phyloP scores from a whole-genome alignment of 2,329 filamentous ascomycete species.

The Apiospora koreana region DNA sequence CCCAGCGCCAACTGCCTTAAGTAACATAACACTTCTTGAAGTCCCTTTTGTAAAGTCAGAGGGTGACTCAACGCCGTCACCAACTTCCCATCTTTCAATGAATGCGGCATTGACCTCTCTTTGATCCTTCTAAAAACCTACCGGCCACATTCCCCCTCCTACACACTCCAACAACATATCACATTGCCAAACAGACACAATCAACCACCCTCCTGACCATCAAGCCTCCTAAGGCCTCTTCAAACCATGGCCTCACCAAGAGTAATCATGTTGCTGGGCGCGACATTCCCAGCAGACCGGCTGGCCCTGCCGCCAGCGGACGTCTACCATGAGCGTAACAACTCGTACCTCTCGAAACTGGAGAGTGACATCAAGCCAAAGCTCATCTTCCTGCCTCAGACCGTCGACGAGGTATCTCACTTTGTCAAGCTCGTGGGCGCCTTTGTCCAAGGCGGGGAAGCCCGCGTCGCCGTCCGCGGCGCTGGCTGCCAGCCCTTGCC shows the following conservation, averaged over 20 bases:
- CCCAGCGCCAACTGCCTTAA: no score
- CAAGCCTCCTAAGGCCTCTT: no score
- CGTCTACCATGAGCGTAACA: not conserved
- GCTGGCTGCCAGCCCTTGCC: slow-evolving; percentile 17
- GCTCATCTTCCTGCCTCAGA: not conserved
- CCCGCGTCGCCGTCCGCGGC: slow-evolving; percentile 18
- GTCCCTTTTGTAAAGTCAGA: no score
- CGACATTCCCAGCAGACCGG: not conserved
- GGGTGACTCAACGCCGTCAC: no score
- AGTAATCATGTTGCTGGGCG: not conserved
- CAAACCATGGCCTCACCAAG: not conserved
- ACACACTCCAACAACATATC: no score
- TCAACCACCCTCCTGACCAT: not conserved
- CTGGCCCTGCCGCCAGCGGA: not conserved
- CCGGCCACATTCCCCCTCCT: no score
- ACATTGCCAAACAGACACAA: not conserved
- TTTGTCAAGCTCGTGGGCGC: not conserved
- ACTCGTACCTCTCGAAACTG: not conserved
- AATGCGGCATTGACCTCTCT: no score
- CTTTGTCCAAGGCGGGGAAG: not conserved
- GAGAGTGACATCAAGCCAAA: not conserved
- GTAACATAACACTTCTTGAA: no score
- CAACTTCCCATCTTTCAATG: no score
- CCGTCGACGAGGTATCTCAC: not conserved
- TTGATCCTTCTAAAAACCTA: no score